phyloP scores from a whole-genome alignment of 2,329 filamentous ascomycete species.

The Celoporthe dispersa region DNA sequence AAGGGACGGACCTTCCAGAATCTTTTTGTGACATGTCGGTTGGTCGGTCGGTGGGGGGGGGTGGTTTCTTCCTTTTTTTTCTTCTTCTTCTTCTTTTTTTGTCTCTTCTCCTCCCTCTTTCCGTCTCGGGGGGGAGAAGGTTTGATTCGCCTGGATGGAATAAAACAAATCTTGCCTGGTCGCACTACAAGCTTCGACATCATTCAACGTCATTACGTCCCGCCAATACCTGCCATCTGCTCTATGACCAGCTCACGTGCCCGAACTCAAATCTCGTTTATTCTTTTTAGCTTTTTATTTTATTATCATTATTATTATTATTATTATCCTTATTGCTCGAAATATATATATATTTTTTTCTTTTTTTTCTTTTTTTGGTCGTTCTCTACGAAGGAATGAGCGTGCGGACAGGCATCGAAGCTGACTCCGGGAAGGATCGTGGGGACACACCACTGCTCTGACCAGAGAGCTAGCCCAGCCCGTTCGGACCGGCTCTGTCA shows the following conservation, averaged over 20 bases:
- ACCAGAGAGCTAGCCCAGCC: not conserved
- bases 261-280: not conserved
- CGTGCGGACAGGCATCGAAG: too few relatives aligned
- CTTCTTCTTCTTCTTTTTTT: not conserved
- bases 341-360: too few relatives aligned
- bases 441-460: not conserved
- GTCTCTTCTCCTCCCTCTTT: too few relatives aligned
- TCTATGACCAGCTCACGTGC: not conserved
- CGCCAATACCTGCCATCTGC: not conserved
- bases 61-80: not conserved
- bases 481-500: not conserved
- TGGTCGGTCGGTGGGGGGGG: too few relatives aligned
- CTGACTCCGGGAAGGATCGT: not conserved
- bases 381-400: not conserved
- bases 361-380: too few relatives aligned
- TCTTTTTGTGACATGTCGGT: slow-evolving; percentile 4
- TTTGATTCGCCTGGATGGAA: too few relatives aligned
- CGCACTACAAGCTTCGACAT: slow-evolving; percentile 6
- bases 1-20: slow-evolving; percentile 6
- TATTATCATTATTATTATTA: not conserved
- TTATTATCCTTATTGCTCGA: too few relatives aligned
- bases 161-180: not conserved
- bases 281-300: not conserved
- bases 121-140: too few relatives aligned
- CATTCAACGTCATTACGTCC: not conserved